phyloP scores from a whole-genome alignment of 164 flowering plant species.

The Brasenia schreberi region DNA sequence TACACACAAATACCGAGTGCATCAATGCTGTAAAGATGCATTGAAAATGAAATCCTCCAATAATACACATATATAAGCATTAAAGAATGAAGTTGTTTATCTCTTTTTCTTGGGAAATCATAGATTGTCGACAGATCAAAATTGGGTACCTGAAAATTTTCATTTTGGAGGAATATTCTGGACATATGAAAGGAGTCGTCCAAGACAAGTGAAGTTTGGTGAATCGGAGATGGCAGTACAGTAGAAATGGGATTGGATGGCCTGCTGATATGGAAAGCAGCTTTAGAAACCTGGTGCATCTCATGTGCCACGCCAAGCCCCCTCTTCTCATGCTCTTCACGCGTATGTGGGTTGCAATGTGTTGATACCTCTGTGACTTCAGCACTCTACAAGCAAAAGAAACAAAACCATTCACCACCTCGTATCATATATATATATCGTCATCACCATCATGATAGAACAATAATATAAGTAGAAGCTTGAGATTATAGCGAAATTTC shows the following conservation, averaged over 20 bases:
- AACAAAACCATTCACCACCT: background rate
- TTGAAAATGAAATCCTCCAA: too few relatives aligned
- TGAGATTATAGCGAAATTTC: too few relatives aligned
- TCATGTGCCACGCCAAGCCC: slow-evolving; percentile 16
- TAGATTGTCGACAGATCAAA: background rate
- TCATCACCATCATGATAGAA: background rate
- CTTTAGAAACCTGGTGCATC: slow-evolving; percentile 21
- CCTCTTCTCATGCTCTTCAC: slow-evolving; percentile 17
- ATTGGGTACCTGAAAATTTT: slow-evolving; percentile 45
- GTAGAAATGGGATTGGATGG: slow-evolving; percentile 66
- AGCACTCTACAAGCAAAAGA: background rate
- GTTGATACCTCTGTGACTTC: background rate
- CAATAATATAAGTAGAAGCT: too few relatives aligned
- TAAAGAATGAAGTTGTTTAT: too few relatives aligned
- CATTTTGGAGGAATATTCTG: slow-evolving; percentile 58
- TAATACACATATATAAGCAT: too few relatives aligned
- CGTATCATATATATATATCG: background rate
- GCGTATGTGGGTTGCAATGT: slow-evolving; percentile 23
- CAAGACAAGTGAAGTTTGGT: slow-evolving; percentile 46
- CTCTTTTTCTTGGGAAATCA: background rate
- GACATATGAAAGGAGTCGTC: slow-evolving; percentile 56
- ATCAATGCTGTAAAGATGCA: too few relatives aligned
- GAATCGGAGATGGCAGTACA: slow-evolving; percentile 42
- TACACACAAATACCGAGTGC: too few relatives aligned
- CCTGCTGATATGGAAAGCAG: slow-evolving; percentile 65